Conservation (phyloP, 495 filamentous ascomycete species). For the Symbiotaphrina buchneri region DNA sequence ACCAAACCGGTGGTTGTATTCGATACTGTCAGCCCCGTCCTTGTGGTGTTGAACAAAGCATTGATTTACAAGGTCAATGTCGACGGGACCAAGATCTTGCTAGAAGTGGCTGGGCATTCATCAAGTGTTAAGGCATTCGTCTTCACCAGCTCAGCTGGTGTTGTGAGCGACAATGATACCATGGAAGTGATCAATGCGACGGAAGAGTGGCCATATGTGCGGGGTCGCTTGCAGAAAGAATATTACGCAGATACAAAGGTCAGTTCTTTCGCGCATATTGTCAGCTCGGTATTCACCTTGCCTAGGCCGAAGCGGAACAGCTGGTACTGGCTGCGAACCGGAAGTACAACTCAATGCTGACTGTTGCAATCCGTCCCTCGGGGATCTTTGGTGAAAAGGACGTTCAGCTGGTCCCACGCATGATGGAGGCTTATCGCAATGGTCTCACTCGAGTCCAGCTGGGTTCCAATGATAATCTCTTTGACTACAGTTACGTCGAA, state of each 20-base stretch:
- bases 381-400: constrained; percentile 88
- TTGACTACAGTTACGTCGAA: constrained; percentile 65
- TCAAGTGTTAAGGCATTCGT: constrained; percentile 74
- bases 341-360: constrained; percentile 40
- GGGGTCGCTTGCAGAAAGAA: constrained; percentile 48
- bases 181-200: constrained; percentile 81
- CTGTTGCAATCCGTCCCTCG: constrained; percentile 61
- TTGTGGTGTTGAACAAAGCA: constrained; percentile 15
- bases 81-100: constrained; percentile 56
- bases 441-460: constrained; percentile 62
- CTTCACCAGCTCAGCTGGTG: constrained; percentile 78
- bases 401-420: constrained; percentile 33
- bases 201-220: constrained; percentile 65
- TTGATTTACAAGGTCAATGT: constrained; percentile 79
- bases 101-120: constrained; percentile 50
- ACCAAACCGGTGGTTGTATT: constrained; percentile 76
- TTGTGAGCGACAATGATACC: constrained; percentile 58
- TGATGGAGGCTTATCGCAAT: constrained; percentile 38
- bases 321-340: constrained; percentile 74
- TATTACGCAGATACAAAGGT: constrained; percentile 49
- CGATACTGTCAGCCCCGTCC: constrained; percentile 46
- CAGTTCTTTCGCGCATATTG: background rate
- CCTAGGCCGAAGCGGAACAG: constrained; percentile 69
- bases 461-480: constrained; percentile 71
- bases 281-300: constrained; percentile 6